Evolutionary conservation across 352 stramenopile genomes (phyloP), one percentile per base, ranked within the genome.

Genomic region (Pythium phragmitis): DNA sequence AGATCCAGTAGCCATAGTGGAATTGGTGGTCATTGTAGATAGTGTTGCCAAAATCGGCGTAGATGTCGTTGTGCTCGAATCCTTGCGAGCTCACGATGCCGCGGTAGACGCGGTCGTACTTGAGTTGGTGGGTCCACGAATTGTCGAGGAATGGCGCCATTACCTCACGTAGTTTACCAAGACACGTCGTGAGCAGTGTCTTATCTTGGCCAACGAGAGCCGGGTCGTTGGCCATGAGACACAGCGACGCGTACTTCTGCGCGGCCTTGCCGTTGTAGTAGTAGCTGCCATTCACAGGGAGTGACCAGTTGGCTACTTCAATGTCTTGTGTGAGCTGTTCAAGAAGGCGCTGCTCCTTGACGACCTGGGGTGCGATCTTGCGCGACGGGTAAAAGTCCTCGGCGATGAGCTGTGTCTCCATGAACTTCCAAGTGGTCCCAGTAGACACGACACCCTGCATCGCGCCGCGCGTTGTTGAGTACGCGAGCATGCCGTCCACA

Each of bases 1-100:
- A 77, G 49, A 91, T 69, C 74, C 80, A 82, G 66, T 91, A 91
- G 54, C 82, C 82, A 65, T 82, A 91, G 69, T 91, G 82, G 57
- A 81, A 91, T 66, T 91, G 82, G 65, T 91, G 82, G 48, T 91
- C 82, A 57, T 91, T 91, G 70, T 89, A 91, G 49, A 79, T 39
- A 6, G 34, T 39, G 34, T 39, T 39, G 11, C 34, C 34, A 39
- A 39, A 39, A 36, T 48, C 52, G 1, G 74, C 63, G 48, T 76
- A 72, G 11, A 75, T 13, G 37, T 89, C 74, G 28, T 80, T 79
- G 12, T 67, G 71, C 34, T 57, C 77, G 53, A 86, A 81, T 4
- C 78, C 78, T 52, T 83, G 43, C 12, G 70, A 81, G 43, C 75
- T 87, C 34, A 89, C 63, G 49, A 89, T 80, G 26, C 80, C 80